Evolutionary conservation across 148 eudicot genomes (phyloP).

Genomic region (Agrostemma githago): DNA sequence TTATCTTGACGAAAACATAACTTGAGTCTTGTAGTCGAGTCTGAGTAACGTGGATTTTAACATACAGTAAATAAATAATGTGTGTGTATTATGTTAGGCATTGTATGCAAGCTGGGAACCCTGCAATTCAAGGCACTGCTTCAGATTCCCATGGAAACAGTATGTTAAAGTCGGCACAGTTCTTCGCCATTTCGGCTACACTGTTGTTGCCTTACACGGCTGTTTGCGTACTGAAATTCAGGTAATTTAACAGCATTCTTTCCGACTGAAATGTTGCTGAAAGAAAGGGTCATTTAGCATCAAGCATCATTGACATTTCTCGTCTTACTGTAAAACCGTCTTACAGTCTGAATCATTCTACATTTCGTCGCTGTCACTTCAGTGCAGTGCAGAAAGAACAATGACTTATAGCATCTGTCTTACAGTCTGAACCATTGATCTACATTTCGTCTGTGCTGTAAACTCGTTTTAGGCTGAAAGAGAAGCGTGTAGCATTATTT

Average conservation of each 20-base stretch:
- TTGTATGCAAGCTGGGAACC: conserved; percentile 98
- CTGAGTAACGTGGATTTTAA: background rate
- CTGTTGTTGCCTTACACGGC: conserved; percentile 87
- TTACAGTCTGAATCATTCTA: no score
- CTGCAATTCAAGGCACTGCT: conserved; percentile 45
- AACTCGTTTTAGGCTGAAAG: no score
- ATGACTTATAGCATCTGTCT: no score
- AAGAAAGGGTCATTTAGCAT: background rate
- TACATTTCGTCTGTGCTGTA: no score
- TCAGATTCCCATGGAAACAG: conserved; percentile 72
- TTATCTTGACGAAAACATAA: no score
- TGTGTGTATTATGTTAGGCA: conserved; percentile 40
- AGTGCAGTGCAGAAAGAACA: no score
- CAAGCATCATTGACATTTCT: no score
- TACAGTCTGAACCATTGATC: no score
- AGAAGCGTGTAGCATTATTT: no score
- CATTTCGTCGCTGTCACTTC: no score
- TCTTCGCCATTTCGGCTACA: conserved; percentile 89
- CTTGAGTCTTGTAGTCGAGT: background rate
- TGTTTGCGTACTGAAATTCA: conserved; percentile 86
- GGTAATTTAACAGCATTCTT: conserved; percentile 28
- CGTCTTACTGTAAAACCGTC: no score
- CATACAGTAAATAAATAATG: background rate
- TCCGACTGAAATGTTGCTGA: background rate
- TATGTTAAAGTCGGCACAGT: conserved; percentile 70